Conservation (phyloP, 495 filamentous ascomycete species). For the Lichenothelia convexa region DNA sequence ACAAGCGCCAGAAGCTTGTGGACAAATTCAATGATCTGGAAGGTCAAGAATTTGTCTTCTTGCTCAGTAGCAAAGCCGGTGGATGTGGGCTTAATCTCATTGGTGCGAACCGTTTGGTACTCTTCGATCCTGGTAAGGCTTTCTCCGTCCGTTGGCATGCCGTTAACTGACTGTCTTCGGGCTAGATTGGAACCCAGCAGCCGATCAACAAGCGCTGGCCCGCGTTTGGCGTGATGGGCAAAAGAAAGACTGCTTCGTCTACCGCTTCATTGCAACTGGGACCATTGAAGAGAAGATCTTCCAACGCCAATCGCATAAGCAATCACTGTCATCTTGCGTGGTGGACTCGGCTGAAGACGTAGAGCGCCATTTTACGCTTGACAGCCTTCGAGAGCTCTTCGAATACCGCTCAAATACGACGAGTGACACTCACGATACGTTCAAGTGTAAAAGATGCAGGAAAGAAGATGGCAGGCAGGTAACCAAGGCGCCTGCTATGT, state of each 20-base stretch:
- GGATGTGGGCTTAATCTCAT: constrained; percentile 95
- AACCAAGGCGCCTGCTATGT: constrained; percentile 78
- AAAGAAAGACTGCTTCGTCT: constrained; percentile 98
- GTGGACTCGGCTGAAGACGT: constrained; percentile 95
- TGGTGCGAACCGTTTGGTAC: constrained; percentile 86
- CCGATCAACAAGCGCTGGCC: constrained; percentile 91
- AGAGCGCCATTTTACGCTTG: constrained; percentile 84
- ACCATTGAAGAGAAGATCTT: constrained; percentile 99
- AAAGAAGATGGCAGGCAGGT: constrained; percentile 61
- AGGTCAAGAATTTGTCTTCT: constrained; percentile 79
- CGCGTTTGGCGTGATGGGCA: constrained; percentile 98
- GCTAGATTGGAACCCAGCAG: constrained; percentile 99
- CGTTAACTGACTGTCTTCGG: too few relatives aligned
- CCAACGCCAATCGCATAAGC: constrained; percentile 95
- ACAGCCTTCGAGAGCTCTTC: constrained; percentile 79
- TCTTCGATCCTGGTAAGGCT: too few relatives aligned
- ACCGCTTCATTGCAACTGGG: constrained; percentile 93
- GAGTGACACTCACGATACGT: constrained; percentile 94
- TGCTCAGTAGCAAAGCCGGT: constrained; percentile 90
- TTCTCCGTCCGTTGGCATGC: too few relatives aligned
- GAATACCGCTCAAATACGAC: constrained; percentile 68
- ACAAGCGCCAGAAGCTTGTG: constrained; percentile 89
- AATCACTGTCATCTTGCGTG: constrained; percentile 90
- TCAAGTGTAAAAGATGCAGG: constrained; percentile 93
- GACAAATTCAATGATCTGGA: constrained; percentile 97